Conservation (phyloP, 305 asterid genomes). For the Fraxinus ornus region DNA sequence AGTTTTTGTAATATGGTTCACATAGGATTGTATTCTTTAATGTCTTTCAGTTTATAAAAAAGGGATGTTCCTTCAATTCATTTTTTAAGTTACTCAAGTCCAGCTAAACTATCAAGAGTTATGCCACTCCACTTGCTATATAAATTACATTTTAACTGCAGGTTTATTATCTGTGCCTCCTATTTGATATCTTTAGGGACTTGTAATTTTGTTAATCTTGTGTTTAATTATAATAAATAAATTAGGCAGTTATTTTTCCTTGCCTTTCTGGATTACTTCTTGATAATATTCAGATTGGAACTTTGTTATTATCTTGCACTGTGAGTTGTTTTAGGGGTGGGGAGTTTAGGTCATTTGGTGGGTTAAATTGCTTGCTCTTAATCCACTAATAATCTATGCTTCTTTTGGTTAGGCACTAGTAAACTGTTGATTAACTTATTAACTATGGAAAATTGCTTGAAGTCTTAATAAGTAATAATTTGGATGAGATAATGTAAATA, state of each 20-base stretch:
- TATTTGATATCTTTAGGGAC: not conserved
- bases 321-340: not conserved
- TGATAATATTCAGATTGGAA: not conserved
- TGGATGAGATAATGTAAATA: not conserved
- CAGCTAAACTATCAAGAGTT: not conserved
- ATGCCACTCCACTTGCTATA: not conserved
- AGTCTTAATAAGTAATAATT: not conserved
- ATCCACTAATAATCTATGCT: not conserved
- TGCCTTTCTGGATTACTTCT: not conserved
- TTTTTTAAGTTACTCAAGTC: not conserved
- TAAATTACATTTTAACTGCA: not conserved
- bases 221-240: not conserved
- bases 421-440: not conserved
- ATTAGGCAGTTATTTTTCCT: not conserved
- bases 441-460: not conserved
- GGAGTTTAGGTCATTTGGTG: not conserved
- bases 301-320: not conserved
- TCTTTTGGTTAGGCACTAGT: not conserved
- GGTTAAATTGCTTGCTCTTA: not conserved
- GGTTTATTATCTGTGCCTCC: not conserved
- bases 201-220: not conserved
- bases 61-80: not conserved
- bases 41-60: not conserved
- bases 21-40: not conserved
- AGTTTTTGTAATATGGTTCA: not conserved